Base-by-base conservation (phyloP, 768 basidiomycete genomes). In the Boletales sp. region DNA sequence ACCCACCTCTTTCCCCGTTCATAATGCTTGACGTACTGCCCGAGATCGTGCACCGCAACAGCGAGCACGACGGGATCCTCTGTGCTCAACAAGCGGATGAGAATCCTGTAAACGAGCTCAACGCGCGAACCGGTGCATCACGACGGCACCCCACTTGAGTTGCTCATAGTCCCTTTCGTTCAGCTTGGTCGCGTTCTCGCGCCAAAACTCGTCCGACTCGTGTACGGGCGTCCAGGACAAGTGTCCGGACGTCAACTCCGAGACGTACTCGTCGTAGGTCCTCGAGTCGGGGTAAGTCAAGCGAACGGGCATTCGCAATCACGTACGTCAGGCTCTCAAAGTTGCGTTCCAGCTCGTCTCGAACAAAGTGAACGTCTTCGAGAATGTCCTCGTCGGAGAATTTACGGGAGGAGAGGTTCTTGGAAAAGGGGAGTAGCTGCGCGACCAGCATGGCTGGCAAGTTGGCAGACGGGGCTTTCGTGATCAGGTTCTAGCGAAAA, bases 201-300 rank as follows among this genome's bases (percentile, higher is more conserved):
- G 90, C 96, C 96, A 99, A 73, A 99, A 99, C 33, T 92, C 84
- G 53, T 97, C 95, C 2, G 90, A 94, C 63, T 94, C 90, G 62
- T 99, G 96, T 10, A 92, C 89, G 12, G 95, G 94, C 5, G 90
- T 85, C 96, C 96, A 98, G 7, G 91, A 88, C 21, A 98, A 72
- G 65, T 93, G 92, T 2, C 94, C 94, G 5, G 89, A 90, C 15
- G 82, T 74, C 30, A 99, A 73, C 66, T 98, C 95, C 0, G 92
- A 94, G 11, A 80, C 82, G 63, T 97, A 99, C 69, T 97, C 94
- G 64, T 98, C 96, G 65, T 90, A 99, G 1, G 93, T 99, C 51
- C 94, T 97, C 42, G 39, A 36, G 9, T 17, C 14, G 19, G 15
- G 15, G 41, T 12, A 46, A 30, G 31, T 18, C 36, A 18, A 31